phyloP scores from a whole-genome alignment of 2,329 filamentous ascomycete species.

The Microdochium trichocladiopsis region DNA sequence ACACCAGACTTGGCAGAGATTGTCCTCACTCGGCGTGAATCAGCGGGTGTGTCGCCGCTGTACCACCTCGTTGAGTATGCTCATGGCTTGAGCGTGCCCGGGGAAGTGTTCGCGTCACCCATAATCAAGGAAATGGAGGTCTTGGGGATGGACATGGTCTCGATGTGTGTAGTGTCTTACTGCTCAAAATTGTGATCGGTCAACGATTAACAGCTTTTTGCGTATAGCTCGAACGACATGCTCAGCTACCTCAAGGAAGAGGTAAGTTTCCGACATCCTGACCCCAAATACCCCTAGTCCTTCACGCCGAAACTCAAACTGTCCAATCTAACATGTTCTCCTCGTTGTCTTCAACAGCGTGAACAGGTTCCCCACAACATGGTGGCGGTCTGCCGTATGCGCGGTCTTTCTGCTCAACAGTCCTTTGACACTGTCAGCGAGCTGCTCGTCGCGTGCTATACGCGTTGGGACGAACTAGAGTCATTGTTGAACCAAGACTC shows the following conservation, averaged over 20 bases:
- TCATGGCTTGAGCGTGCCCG: constrained; percentile 9
- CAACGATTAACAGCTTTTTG: no score
- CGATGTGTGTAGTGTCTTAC: constrained; percentile 9
- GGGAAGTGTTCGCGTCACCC: constrained; percentile 9
- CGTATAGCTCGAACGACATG: not conserved
- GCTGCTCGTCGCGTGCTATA: constrained; percentile 9
- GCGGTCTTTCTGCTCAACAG: constrained; percentile 9
- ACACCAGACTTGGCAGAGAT: constrained; percentile 10
- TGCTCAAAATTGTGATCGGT: no score
- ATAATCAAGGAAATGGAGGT: constrained; percentile 11
- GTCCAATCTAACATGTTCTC: not conserved
- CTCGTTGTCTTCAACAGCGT: not conserved
- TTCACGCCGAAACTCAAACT: no score
- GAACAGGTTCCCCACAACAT: constrained; percentile 13
- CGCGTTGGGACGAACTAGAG: not conserved
- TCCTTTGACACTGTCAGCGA: constrained; percentile 11
- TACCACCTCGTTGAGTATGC: constrained; percentile 15
- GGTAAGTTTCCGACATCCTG: no score
- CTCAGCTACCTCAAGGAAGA: not conserved
- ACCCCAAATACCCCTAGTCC: no score
- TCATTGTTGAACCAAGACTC: no score
- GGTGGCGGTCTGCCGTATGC: constrained; percentile 9
- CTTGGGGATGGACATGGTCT: constrained; percentile 13
- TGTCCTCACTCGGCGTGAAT: constrained; percentile 8
- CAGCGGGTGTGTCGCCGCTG: constrained; percentile 10